A percentile compares a stretch with the other conserved stretches of the same genome.
Evolutionary conservation across 345 rosid species (phyloP).

Genomic region (Alliaria petiolata): DNA sequence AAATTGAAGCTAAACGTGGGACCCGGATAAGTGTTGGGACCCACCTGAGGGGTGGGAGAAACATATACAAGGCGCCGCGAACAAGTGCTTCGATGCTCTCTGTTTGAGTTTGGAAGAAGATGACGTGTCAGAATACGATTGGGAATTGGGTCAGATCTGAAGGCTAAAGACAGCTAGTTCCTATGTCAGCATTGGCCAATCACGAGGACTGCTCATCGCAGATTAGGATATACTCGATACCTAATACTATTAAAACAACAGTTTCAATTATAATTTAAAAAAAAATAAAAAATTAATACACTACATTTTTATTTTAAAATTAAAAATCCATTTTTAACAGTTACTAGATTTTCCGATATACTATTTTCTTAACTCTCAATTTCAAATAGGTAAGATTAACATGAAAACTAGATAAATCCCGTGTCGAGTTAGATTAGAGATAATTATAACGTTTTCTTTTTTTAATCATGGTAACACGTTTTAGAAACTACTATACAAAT

Average conservation of each 20-base stretch:
- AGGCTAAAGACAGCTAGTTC: constrained; percentile 36
- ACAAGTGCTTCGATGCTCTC: constrained; percentile 5
- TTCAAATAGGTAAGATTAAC: no score
- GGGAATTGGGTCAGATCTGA: not conserved
- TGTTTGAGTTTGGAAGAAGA: constrained; percentile 5
- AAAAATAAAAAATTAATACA: not conserved
- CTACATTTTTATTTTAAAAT: no score
- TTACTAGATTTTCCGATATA: no score
- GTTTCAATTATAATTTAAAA: not conserved
- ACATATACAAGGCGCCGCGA: constrained; percentile 66
- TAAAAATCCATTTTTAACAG: no score
- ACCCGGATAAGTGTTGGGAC: constrained; percentile 1
- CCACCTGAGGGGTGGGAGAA: constrained; percentile 29
- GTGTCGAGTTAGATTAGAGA: no score
- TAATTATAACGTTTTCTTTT: no score
- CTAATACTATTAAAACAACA: not conserved
- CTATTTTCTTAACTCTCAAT: no score
- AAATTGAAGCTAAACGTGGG: not conserved
- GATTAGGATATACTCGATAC: constrained; percentile 52
- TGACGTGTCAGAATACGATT: constrained; percentile 34
- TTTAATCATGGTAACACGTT: no score
- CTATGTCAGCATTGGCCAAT: constrained; percentile 44
- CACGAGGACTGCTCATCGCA: not conserved
- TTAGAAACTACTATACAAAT: no score
- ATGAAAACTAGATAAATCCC: no score